phyloP scores from a whole-genome alignment of 2,329 filamentous ascomycete species.

The Xylariaceae sp. region DNA sequence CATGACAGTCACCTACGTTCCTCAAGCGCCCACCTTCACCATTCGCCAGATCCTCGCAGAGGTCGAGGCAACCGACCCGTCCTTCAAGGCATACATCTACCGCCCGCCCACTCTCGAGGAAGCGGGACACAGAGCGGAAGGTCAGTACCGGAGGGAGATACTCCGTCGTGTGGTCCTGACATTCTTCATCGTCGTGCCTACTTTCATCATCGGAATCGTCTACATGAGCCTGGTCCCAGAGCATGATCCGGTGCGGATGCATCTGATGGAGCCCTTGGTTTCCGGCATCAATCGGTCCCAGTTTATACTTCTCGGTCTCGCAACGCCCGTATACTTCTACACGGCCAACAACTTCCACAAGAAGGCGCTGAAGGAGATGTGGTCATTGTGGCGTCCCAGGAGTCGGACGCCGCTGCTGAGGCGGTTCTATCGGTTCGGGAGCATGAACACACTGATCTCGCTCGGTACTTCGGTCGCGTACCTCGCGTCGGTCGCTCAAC shows the following conservation, averaged over 20 bases:
- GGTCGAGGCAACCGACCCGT: constrained; percentile 60
- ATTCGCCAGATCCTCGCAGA: constrained; percentile 66
- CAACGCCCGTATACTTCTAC: constrained; percentile 82
- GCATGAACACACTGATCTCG: constrained; percentile 93
- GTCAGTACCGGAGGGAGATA: constrained; percentile 62
- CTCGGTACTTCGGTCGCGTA: constrained; percentile 86
- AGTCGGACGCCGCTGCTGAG: constrained; percentile 68
- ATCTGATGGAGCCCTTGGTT: constrained; percentile 65
- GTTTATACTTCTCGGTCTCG: constrained; percentile 73
- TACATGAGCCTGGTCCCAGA: constrained; percentile 77
- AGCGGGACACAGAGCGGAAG: constrained; percentile 66
- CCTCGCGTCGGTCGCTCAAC: constrained; percentile 71
- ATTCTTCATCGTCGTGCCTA: constrained; percentile 66
- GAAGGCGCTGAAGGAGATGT: constrained; percentile 72
- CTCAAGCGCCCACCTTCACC: constrained; percentile 63
- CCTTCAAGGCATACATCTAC: constrained; percentile 64
- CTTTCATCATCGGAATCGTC: constrained; percentile 80
- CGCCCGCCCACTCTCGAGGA: constrained; percentile 82
- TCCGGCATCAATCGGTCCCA: constrained; percentile 71
- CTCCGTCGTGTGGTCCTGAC: constrained; percentile 67
- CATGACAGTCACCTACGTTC: constrained; percentile 64
- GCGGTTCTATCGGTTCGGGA: constrained; percentile 87
- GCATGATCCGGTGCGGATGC: constrained; percentile 52
- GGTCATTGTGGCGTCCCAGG: constrained; percentile 67
- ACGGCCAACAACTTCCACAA: constrained; percentile 80